These are phyloP conservation scores for Ceratobasidium sp. DNA, from an alignment of 1,284 basidiomycete genomes.

Conservation along the genomic window DNA sequence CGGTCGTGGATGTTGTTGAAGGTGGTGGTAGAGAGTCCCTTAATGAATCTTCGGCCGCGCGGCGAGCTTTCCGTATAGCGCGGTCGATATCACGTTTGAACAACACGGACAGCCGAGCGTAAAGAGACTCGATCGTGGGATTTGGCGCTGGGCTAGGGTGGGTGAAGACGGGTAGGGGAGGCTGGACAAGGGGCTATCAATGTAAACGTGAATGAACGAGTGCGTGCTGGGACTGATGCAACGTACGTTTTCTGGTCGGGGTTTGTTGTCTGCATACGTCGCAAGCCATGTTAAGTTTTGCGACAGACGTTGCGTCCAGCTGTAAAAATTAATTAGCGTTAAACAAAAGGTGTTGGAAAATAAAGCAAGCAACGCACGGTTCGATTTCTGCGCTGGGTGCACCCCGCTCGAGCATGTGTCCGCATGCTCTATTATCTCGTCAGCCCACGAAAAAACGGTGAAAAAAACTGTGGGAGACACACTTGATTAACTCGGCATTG, in stretches of 20 bases:
- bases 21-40: slow-evolving; percentile 13
- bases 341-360: too few species aligned
- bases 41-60: slow-evolving; percentile 37
- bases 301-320: slow-evolving; percentile 38
- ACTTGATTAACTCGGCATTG: slow-evolving; percentile 45
- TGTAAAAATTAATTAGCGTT: slow-evolving; percentile 1
- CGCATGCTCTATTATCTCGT: slow-evolving; percentile 18
- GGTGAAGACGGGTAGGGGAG: slow-evolving; percentile 33
- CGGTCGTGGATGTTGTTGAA: background rate
- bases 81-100: slow-evolving; percentile 39
- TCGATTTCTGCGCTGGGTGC: slow-evolving; percentile 32
- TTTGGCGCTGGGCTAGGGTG: slow-evolving; percentile 37
- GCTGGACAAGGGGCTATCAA: slow-evolving; percentile 15
- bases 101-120: slow-evolving; percentile 27
- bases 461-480: slow-evolving; percentile 36
- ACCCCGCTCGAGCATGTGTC: slow-evolving; percentile 33
- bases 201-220: too few species aligned
- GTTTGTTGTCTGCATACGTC: slow-evolving; percentile 43
- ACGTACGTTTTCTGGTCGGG: slow-evolving; percentile 40
- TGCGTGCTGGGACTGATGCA: too few species aligned
- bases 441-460: slow-evolving; percentile 4
- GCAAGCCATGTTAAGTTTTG: slow-evolving; percentile 44
- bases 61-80: slow-evolving; percentile 31
- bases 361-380: slow-evolving; percentile 18
- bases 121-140: slow-evolving; percentile 42